Percentiles rank a stretch among this genome's conserved stretches.
phyloP scores from a whole-genome alignment of 768 basidiomycete species.

The Phaeotremella fagi region DNA sequence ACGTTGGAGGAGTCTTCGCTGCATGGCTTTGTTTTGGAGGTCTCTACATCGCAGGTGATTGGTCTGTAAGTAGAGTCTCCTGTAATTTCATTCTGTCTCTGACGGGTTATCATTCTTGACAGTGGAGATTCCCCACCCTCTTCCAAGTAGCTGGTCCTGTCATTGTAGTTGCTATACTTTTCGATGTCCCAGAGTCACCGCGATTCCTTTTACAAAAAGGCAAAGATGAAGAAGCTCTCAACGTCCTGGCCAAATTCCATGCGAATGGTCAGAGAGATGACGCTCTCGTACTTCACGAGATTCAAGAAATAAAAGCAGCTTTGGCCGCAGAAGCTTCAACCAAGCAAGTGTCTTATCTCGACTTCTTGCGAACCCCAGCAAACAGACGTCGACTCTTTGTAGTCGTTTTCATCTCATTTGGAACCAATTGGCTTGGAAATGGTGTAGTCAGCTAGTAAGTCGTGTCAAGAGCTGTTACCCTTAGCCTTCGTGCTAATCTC shows the following conservation, averaged over 20 bases:
- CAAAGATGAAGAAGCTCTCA: slow-evolving; percentile 25
- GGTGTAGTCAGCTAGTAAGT: slow-evolving; percentile 31
- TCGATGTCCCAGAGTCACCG: slow-evolving; percentile 24
- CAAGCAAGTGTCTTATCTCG: slow-evolving; percentile 21
- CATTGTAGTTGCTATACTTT: slow-evolving; percentile 13
- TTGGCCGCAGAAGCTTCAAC: slow-evolving; percentile 25
- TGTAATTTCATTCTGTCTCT: too few relatives aligned
- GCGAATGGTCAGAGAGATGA: slow-evolving; percentile 35
- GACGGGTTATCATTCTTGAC: too few relatives aligned
- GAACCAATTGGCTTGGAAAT: slow-evolving; percentile 34
- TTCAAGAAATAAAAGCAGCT: slow-evolving; percentile 26
- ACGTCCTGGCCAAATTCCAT: slow-evolving; percentile 35
- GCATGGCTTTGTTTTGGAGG: slow-evolving; percentile 22
- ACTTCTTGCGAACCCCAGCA: slow-evolving; percentile 24
- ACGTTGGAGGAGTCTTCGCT: slow-evolving; percentile 17
- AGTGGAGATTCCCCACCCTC: slow-evolving; percentile 25
- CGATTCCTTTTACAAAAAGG: slow-evolving; percentile 32
- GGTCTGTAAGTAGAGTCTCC: too few relatives aligned
- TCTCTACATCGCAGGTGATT: slow-evolving; percentile 16
- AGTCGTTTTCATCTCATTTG: slow-evolving; percentile 20
- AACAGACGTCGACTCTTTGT: slow-evolving; percentile 26
- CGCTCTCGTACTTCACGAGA: slow-evolving; percentile 32
- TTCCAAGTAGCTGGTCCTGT: slow-evolving; percentile 20
- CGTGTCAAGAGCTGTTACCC: neutral
- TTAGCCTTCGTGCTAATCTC: slow-evolving; percentile 13